Evolutionary conservation across 352 stramenopile genomes (phyloP), one percentile per base, ranked within the genome.

Genomic region (Halophytophthora polymorphica): DNA sequence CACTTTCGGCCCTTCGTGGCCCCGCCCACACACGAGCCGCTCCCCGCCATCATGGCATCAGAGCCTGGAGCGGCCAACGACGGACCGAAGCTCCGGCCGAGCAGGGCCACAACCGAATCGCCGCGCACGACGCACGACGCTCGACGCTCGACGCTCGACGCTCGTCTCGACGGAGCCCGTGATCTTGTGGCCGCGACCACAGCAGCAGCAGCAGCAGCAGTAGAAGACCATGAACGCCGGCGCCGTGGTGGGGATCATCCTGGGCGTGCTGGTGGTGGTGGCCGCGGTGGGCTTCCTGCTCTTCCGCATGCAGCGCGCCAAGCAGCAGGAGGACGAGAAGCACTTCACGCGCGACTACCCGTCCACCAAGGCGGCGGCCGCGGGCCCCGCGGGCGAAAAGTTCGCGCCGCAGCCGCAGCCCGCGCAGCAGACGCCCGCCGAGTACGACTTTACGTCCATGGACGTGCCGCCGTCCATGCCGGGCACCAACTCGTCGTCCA

Each of bases 201-300:
- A 45, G 14, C 2, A 25, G 22, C 14, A 18, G 12, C 34, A 29
- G 12, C 41, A 47, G 17, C 19, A 23, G 15, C 17, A 59, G 6
- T 29, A 83, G n/a, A n/a, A n/a, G n/a, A n/a, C n/a, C n/a, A n/a
- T 83, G 66, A 73, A 66, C 53, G 68, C 68, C 35, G 66, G 62
- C 7, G 53, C 42, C 6, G 29, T 83, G 21, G 49, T 86, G 22
- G 64, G 58, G 13, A 79, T 83, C 45, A 65, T 86, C 53, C 45
- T 69, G 12, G 66, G 51, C 5, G 66, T 81, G 23, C 47, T 82
- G 14, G 60, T 69, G 1, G 49, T 77, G 7, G 15, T 73, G 17
- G 69, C 56, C 2, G 34, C 66, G 48, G 61, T 34, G 0, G 74
- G 61, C 18, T 81, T 75, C 51, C 66, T 83, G 28, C 43, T 61